phyloP scores from a whole-genome alignment of 75 land plant genomes.

The Cryptomeria japonica region DNA sequence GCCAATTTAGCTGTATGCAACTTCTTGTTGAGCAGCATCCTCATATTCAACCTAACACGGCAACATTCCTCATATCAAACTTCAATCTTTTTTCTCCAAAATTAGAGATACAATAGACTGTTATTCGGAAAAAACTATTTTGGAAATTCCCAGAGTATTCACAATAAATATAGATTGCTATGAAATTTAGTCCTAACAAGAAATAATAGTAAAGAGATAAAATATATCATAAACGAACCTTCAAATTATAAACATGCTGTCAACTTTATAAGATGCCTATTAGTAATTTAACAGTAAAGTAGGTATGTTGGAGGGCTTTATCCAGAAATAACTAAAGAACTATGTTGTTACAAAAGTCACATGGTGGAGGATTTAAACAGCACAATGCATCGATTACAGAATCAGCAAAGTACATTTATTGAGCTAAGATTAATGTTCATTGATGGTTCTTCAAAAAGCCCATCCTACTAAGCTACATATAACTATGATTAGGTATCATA shows the following conservation, averaged over 20 bases:
- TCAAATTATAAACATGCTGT: not conserved
- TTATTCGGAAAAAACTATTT: not conserved
- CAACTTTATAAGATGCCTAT: not conserved
- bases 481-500: too few relatives aligned
- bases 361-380: not conserved
- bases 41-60: not conserved
- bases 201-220: not conserved
- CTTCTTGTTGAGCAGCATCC: not conserved
- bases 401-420: not conserved
- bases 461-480: not conserved
- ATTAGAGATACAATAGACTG: not conserved
- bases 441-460: not conserved
- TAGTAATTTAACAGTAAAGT: not conserved
- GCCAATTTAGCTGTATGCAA: not conserved
- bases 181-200: not conserved
- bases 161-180: not conserved
- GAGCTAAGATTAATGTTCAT: not conserved
- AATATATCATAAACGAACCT: not conserved
- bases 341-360: not conserved
- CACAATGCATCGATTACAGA: not conserved
- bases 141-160: not conserved
- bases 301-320: not conserved
- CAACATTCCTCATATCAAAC: not conserved
- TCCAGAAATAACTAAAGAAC: not conserved
- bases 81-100: not conserved